Percentiles rank a stretch among this genome's conserved stretches.
Conservation (phyloP, 805 yeast species). For the Wickerhamiella vanderwaltii region DNA sequence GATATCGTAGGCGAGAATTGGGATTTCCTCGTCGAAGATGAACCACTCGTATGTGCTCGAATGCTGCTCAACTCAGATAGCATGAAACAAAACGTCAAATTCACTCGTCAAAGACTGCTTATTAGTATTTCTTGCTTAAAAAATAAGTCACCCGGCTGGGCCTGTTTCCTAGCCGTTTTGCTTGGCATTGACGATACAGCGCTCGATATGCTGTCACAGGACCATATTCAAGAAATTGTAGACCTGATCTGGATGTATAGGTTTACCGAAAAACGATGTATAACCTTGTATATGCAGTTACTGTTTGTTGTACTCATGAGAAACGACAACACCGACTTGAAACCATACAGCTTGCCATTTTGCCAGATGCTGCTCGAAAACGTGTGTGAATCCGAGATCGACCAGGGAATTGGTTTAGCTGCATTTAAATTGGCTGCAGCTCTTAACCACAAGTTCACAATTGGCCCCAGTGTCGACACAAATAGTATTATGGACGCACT, state of each 20-base stretch:
- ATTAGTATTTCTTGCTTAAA: not conserved
- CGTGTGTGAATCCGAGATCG: not conserved
- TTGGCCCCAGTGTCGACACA: conserved; percentile 31
- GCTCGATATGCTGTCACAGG: not conserved
- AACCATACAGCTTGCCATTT: conserved; percentile 35
- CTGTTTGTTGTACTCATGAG: conserved; percentile 26
- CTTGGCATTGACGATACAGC: conserved; percentile 4
- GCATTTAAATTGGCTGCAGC: conserved; percentile 61
- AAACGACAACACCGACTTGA: not conserved
- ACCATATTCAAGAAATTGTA: conserved; percentile 25
- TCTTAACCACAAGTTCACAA: conserved; percentile 64
- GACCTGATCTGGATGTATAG: conserved; percentile 32
- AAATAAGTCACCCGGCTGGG: not conserved
- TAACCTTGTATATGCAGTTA: conserved; percentile 38
- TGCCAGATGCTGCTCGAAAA: not conserved
- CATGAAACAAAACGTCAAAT: conserved; percentile 1
- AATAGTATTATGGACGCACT: conserved; percentile 49
- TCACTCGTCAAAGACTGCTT: conserved; percentile 9
- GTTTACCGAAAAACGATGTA: conserved; percentile 29
- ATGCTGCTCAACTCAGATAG: conserved; percentile 9
- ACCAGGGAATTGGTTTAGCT: conserved; percentile 25
- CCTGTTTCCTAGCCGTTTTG: conserved; percentile 6
- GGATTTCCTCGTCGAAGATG: conserved; percentile 3
- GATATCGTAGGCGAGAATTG: conserved; percentile 11
- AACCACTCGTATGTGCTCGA: conserved; percentile 7